Conservation (phyloP, 306 rosid species). For the Glycine tomentella region DNA sequence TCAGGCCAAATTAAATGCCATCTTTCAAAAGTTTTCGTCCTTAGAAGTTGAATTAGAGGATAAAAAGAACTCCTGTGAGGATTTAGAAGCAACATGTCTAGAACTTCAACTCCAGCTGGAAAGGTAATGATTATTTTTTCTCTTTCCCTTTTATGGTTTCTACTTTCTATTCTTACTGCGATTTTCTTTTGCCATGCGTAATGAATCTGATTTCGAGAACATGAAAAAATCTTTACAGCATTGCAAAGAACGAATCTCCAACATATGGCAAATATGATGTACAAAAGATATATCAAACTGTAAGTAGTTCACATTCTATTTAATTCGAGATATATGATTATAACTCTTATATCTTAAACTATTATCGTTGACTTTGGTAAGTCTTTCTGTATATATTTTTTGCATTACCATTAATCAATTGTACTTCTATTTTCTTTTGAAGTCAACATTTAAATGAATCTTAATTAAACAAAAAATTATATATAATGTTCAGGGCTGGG, state of each 20-base stretch:
- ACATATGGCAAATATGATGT: constrained; percentile 51
- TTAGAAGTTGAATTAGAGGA: constrained; percentile 80
- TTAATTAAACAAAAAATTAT: background rate
- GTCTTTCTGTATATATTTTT: background rate
- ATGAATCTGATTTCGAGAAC: constrained; percentile 40
- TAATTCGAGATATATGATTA: constrained; percentile 12
- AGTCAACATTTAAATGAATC: background rate
- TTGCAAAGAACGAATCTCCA: constrained; percentile 68
- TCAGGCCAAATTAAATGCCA: constrained; percentile 59
- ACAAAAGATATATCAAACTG: constrained; percentile 68
- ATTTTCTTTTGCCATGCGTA: constrained; percentile 2
- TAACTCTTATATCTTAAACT: background rate
- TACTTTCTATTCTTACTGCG: background rate
- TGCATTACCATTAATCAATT: constrained; percentile 3
- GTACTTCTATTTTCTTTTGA: background rate
- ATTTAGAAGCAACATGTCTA: constrained; percentile 78
- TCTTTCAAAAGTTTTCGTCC: constrained; percentile 71
- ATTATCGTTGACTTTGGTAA: background rate
- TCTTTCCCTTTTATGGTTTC: background rate
- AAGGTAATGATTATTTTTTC: constrained; percentile 58
- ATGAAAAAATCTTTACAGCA: constrained; percentile 54
- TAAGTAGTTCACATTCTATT: constrained; percentile 50
- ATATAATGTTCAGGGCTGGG: constrained; percentile 70
- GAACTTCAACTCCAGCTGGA: constrained; percentile 93
- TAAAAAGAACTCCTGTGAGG: constrained; percentile 73